These are phyloP conservation scores for Lumnitzera littorea DNA, from an alignment of 345 rosid species.

Conservation along the genomic window DNA sequence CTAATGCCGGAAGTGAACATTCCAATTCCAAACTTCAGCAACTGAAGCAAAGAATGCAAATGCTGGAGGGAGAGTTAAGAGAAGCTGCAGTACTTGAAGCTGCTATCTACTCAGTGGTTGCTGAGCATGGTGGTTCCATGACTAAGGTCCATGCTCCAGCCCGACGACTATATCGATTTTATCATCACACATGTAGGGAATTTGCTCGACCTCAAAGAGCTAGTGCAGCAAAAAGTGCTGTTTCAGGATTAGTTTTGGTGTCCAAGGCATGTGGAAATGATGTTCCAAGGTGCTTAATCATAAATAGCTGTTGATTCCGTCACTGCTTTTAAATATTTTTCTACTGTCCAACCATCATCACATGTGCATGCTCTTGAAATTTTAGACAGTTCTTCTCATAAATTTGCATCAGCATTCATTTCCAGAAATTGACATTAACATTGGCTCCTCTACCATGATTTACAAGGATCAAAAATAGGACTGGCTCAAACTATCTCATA, in stretches of 20 bases:
- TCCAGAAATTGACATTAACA: too few relatives aligned
- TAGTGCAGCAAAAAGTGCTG: slow-evolving; percentile 68
- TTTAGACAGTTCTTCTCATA: too few relatives aligned
- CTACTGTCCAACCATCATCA: background rate
- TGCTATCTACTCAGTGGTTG: slow-evolving; percentile 75
- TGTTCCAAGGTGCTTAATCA: slow-evolving; percentile 59
- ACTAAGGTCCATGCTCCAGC: slow-evolving; percentile 93
- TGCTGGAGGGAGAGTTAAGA: slow-evolving; percentile 80
- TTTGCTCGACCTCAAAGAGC: slow-evolving; percentile 42
- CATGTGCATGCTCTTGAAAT: background rate
- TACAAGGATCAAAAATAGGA: too few relatives aligned
- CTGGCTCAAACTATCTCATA: too few relatives aligned
- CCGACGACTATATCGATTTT: slow-evolving; percentile 82
- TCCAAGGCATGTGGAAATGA: slow-evolving; percentile 95
- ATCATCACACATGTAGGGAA: slow-evolving; percentile 60
- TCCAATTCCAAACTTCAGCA: slow-evolving; percentile 52
- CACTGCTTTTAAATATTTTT: background rate
- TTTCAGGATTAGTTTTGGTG: slow-evolving; percentile 72
- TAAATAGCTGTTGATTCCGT: slow-evolving; percentile 3
- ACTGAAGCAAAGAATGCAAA: slow-evolving; percentile 56
- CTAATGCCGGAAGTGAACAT: slow-evolving; percentile 26
- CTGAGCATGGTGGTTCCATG: slow-evolving; percentile 86
- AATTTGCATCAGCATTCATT: too few relatives aligned
- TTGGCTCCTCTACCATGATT: too few relatives aligned
- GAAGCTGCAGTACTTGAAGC: slow-evolving; percentile 87